These are phyloP conservation scores for Irpex sp. DNA, from an alignment of 1,284 basidiomycete genomes.

Conservation along the genomic window DNA sequence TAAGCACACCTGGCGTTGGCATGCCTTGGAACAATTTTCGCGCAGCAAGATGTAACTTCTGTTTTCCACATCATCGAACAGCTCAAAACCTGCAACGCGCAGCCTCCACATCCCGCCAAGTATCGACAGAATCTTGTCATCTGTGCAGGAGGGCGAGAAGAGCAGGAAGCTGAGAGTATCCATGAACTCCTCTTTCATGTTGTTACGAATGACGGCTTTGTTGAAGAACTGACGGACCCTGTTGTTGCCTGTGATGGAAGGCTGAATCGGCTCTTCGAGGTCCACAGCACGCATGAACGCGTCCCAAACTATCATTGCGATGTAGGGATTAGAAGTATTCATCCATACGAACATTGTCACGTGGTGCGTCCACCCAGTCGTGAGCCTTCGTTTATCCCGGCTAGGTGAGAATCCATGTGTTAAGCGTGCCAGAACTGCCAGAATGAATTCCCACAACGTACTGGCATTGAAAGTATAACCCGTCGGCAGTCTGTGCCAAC, in stretches of 20 bases:
- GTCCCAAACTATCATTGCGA: neutral
- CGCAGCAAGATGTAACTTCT: neutral
- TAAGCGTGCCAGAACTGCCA: neutral
- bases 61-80: neutral
- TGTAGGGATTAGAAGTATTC: too few relatives aligned
- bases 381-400: neutral
- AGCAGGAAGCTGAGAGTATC: neutral
- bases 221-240: neutral
- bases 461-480: neutral
- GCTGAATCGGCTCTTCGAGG: neutral
- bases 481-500: neutral
- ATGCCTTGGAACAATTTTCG: neutral
- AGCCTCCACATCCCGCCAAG: neutral
- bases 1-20: neutral
- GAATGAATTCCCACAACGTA: neutral
- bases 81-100: too few relatives aligned
- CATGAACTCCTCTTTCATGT: neutral
- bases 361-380: neutral
- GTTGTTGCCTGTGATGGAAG: neutral
- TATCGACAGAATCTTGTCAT: neutral
- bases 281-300: neutral
- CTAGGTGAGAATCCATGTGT: neutral
- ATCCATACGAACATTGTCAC: neutral
- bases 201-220: neutral
- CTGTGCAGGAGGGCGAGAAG: too few relatives aligned